These are phyloP conservation scores for Neurospora tetraspora DNA, from an alignment of 495 filamentous ascomycete species.

Conservation along the genomic window DNA sequence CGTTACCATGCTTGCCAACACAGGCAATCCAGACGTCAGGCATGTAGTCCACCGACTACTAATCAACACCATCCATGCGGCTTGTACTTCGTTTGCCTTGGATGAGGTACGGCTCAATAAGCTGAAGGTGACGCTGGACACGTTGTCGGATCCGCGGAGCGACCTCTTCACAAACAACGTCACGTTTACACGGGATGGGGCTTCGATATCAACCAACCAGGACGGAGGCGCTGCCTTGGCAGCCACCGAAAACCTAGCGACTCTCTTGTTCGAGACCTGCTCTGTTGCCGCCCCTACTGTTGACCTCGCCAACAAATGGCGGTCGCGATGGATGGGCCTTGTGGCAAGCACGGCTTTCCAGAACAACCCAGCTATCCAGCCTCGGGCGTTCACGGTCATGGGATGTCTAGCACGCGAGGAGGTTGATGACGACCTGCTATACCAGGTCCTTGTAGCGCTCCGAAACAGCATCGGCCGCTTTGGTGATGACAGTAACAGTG, in stretches of 20 bases:
- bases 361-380: constrained; percentile 59
- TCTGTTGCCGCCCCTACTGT: constrained; percentile 49
- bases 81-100: constrained; percentile 50
- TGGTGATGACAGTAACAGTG: constrained; percentile 46
- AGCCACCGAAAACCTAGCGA: constrained; percentile 43
- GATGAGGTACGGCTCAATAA: constrained; percentile 44
- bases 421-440: constrained; percentile 58
- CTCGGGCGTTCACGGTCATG: constrained; percentile 58
- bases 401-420: constrained; percentile 56
- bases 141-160: constrained; percentile 44
- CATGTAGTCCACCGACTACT: constrained; percentile 48
- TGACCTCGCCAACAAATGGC: constrained; percentile 56
- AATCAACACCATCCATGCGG: constrained; percentile 54
- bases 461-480: constrained; percentile 49
- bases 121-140: constrained; percentile 42
- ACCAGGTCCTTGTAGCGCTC: constrained; percentile 56
- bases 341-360: constrained; percentile 62
- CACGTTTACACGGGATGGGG: constrained; percentile 29
- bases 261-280: constrained; percentile 50
- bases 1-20: constrained; percentile 56
- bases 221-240: constrained; percentile 38
- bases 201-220: constrained; percentile 35
- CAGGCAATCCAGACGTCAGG: constrained; percentile 43
- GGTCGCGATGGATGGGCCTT: constrained; percentile 61
- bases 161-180: constrained; percentile 35